Conservation (phyloP, 306 rosid genomes). For the Lotus japonicus region DNA sequence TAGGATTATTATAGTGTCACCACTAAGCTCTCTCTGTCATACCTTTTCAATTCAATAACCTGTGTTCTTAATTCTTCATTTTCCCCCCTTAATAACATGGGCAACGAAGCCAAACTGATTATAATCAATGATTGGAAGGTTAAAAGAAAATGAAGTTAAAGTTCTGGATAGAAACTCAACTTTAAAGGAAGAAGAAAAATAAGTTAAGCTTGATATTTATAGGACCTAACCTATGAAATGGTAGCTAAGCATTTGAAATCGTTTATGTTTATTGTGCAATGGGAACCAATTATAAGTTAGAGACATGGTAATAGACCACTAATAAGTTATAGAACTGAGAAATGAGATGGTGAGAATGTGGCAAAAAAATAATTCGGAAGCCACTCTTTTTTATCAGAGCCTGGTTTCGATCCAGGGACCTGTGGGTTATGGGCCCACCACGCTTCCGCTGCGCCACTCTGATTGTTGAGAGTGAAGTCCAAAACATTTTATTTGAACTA, state of each 20-base stretch:
- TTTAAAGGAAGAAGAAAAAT: too few relatives aligned
- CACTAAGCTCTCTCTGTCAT: not conserved
- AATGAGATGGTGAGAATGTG: too few relatives aligned
- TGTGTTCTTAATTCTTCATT: not conserved
- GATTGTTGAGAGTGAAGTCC: not conserved
- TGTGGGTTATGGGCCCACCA: constrained; percentile 21
- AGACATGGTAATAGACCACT: too few relatives aligned
- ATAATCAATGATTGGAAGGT: not conserved
- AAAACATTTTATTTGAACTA: too few relatives aligned
- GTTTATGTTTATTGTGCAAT: not conserved
- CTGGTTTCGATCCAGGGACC: constrained; percentile 49
- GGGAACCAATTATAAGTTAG: too few relatives aligned
- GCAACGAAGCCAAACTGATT: not conserved
- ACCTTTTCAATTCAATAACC: not conserved
- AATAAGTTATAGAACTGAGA: too few relatives aligned
- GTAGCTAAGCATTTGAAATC: not conserved
- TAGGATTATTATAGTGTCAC: too few relatives aligned
- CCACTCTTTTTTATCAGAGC: constrained; percentile 19
- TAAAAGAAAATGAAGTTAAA: not conserved
- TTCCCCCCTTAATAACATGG: not conserved
- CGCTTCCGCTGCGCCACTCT: constrained; percentile 53
- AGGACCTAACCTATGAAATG: too few relatives aligned
- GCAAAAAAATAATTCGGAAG: not conserved
- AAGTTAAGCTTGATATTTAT: too few relatives aligned
- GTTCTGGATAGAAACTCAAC: too few relatives aligned